Base-by-base conservation (phyloP, 495 filamentous ascomycete species). In the Xanthoparmelia taractica region DNA sequence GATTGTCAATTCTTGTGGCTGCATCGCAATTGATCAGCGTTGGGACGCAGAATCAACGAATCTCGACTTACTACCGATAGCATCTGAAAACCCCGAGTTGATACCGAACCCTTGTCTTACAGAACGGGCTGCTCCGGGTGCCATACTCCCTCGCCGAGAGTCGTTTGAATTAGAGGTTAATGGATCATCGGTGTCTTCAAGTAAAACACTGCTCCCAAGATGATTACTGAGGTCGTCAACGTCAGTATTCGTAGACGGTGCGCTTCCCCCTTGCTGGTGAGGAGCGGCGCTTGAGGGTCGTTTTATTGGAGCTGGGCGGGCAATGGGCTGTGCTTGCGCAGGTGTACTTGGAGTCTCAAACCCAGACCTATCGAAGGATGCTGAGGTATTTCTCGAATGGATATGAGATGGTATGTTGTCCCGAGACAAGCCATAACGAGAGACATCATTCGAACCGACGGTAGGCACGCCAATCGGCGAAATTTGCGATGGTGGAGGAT, bases 121-220 rank as follows among this genome's bases (percentile, higher is more conserved):
- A 29, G 57, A 23, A 23, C 59, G 57, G 20, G 66, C 58, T 36
- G 63, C 69, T 40, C 67, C 65, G 57, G 60, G 66, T 23, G 66
- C 69, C 48, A 67, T 62, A 59, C 69, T 68, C 33, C 59, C 69
- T 64, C 62, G 67, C 36, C 69, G 61, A 23, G 69, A 72, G 74
- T 59, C 70, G 76, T 73, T 57, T 73, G 69, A n/a, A 41, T 75
- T 74, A 15, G 76, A 73, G 23, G 77, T 67, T 57, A 79, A 73
- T 31, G 79, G 74, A 57, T 80, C 81, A 63, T 91, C 85, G 23
- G 78, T 82, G 70, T 95, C 92, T 68, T 95, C 92, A 43, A 97
- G 78, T n/a, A 98, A 77, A 12, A 92, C 93, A 72, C 87, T 92
- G 74, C 93, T 96, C 13, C 94, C 95, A n/a, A 98, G 81, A 71